Percentiles rank a stretch among this genome's conserved stretches.
Conservation (phyloP, 2,329 filamentous ascomycete species). For the Lasiodiplodia sp. region DNA sequence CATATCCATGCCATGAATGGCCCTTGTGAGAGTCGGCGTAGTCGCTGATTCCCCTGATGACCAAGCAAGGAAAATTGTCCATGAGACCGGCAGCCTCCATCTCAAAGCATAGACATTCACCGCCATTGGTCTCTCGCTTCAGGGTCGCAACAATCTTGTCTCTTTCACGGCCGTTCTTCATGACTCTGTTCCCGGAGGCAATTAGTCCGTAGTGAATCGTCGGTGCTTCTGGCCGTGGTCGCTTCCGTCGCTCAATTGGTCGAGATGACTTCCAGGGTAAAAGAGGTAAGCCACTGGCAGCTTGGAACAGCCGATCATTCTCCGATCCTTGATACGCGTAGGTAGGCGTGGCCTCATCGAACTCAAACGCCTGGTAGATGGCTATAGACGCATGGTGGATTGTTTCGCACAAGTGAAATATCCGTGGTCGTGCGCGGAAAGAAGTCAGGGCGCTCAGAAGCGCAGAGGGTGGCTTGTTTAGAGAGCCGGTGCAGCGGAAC, state of each 20-base stretch:
- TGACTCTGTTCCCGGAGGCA: not conserved
- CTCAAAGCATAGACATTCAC: not conserved
- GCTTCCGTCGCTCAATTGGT: too few species aligned
- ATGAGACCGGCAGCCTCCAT: not conserved
- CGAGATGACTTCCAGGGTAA: too few species aligned
- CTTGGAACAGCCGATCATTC: too few species aligned
- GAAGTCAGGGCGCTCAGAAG: not conserved
- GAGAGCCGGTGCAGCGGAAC: not conserved
- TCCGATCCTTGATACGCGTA: too few species aligned
- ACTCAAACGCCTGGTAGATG: too few species aligned
- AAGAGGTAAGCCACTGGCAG: too few species aligned
- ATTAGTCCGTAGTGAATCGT: not conserved
- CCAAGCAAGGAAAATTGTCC: slow-evolving; percentile 37
- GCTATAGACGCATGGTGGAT: too few species aligned
- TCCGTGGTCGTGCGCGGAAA: not conserved
- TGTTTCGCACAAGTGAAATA: too few species aligned
- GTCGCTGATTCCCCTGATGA: slow-evolving; percentile 39
- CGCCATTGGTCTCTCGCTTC: not conserved
- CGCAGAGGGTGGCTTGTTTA: not conserved
- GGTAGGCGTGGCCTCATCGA: too few species aligned
- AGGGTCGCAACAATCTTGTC: not conserved
- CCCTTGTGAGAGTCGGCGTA: slow-evolving; percentile 40
- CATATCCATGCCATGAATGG: slow-evolving; percentile 36
- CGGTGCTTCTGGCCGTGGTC: not conserved
- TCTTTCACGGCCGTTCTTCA: not conserved